Percentiles rank a stretch among this genome's conserved stretches.
phyloP scores from a whole-genome alignment of 805 yeast genomes.

The Candida stauntonica region DNA sequence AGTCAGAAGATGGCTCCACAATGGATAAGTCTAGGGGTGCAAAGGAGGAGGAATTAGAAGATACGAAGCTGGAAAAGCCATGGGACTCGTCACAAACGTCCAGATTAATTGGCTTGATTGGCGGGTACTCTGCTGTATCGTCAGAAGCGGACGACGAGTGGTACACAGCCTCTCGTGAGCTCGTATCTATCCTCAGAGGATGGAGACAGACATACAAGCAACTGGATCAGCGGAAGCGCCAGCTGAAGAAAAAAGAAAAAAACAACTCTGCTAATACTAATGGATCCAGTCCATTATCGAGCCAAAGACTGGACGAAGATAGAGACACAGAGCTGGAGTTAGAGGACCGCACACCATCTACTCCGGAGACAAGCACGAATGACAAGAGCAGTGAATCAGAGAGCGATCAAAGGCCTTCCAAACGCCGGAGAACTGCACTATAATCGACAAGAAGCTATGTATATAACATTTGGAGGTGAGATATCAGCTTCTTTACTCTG shows the following conservation, averaged over 20 bases:
- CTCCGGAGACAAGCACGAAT: conserved; percentile 7
- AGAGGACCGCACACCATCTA: conserved; percentile 3
- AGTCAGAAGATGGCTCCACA: neutral
- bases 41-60: neutral
- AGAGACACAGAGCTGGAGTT: neutral
- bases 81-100: neutral
- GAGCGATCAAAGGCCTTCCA: conserved; percentile 4
- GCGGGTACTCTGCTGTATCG: conserved; percentile 3
- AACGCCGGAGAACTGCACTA: conserved; percentile 5
- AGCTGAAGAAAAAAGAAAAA: conserved; percentile 14
- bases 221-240: conserved; percentile 25
- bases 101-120: neutral
- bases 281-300: neutral
- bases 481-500: too few species aligned
- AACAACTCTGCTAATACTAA: neutral
- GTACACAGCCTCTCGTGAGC: conserved; percentile 15
- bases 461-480: too few species aligned
- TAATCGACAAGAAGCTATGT: too few species aligned
- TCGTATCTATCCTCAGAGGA: conserved; percentile 13
- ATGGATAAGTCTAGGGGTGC: too few species aligned
- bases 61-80: neutral
- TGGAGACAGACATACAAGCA: conserved; percentile 27
- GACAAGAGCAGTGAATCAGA: conserved; percentile 12
- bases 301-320: neutral
- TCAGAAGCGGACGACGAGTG: conserved; percentile 16